These are phyloP conservation scores for Chalciporus pseudorubinellus DNA, from an alignment of 768 basidiomycete genomes.

Conservation along the genomic window DNA sequence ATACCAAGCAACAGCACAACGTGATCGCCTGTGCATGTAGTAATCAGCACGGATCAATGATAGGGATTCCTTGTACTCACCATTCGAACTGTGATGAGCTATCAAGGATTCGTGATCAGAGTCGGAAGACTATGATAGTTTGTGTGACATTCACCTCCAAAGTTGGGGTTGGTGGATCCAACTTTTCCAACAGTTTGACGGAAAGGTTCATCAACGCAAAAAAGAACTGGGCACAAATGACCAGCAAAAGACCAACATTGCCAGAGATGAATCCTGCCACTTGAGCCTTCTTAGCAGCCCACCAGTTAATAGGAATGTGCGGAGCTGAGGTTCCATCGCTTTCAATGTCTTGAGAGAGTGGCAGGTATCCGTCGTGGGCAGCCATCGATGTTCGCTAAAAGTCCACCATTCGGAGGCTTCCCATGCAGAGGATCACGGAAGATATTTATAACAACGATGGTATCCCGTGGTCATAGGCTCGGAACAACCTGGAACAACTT, in stretches of 20 bases:
- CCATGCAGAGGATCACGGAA: too few species aligned
- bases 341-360: neutral
- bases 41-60: neutral
- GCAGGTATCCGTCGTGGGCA: neutral
- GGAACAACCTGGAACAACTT: too few species aligned
- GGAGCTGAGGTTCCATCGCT: neutral
- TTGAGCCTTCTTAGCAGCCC: neutral
- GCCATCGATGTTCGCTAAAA: neutral
- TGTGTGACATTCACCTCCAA: slow-evolving; percentile 43
- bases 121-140: neutral
- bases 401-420: too few species aligned
- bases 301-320: neutral
- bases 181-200: slow-evolving; percentile 59
- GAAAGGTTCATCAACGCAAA: slow-evolving; percentile 58
- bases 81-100: slow-evolving; percentile 62
- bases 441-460: too few species aligned
- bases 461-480: too few species aligned
- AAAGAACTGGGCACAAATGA: slow-evolving; percentile 56
- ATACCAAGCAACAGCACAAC: slow-evolving; percentile 47
- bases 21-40: slow-evolving; percentile 44
- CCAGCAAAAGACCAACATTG: slow-evolving; percentile 61
- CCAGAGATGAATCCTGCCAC: slow-evolving; percentile 13
- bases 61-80: slow-evolving; percentile 28
- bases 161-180: slow-evolving; percentile 57
- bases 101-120: neutral